phyloP scores from a whole-genome alignment of 192 early-diverging fungal species.

The Dissophora ornata region DNA sequence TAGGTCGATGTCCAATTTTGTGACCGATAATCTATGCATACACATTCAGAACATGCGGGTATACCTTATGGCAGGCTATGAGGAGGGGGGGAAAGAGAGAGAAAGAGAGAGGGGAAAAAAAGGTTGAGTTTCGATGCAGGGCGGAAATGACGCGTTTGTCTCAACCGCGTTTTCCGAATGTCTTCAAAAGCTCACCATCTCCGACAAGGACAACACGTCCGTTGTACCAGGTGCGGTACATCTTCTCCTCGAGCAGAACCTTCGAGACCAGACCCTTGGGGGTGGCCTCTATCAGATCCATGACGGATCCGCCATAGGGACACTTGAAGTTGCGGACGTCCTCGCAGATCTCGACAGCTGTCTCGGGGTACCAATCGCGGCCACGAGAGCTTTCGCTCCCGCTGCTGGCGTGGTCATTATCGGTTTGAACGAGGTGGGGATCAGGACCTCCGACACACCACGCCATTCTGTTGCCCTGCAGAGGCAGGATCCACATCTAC shows the following conservation, averaged over 20 bases:
- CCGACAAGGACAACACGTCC: conserved; percentile 48
- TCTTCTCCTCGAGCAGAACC: conserved; percentile 45
- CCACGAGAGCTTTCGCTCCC: not conserved
- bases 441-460: conserved; percentile 54
- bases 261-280: conserved; percentile 46
- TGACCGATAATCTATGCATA: not conserved
- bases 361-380: conserved; percentile 54
- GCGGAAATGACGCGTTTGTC: too few species aligned
- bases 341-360: conserved; percentile 47
- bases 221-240: conserved; percentile 48
- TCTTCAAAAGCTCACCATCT: conserved; percentile 38
- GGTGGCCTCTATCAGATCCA: conserved; percentile 49
- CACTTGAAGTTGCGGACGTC: conserved; percentile 54
- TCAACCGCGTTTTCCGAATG: too few species aligned
- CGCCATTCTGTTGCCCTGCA: conserved; percentile 48
- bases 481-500: conserved; percentile 53
- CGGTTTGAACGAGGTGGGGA: conserved; percentile 24
- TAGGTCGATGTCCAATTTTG: not conserved
- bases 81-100: not conserved
- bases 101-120: not conserved
- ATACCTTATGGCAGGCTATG: conserved; percentile 41
- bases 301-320: conserved; percentile 49
- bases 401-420: conserved; percentile 6
- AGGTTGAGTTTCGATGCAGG: too few species aligned
- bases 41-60: not conserved